Base-by-base conservation (phyloP, 306 rosid species). In the Carpinus fangiana region DNA sequence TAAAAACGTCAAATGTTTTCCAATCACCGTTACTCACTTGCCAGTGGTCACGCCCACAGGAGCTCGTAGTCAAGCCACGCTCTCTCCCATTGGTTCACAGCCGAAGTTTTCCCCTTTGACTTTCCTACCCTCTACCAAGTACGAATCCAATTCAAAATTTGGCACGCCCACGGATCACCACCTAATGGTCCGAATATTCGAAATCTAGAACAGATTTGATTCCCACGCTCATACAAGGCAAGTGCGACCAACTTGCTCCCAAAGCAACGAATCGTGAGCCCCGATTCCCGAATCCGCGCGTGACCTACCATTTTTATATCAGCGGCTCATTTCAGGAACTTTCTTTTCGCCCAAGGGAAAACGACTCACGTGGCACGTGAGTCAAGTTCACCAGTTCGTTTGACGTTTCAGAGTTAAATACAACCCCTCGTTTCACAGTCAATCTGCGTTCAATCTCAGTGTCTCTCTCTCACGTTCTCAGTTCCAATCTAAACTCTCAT, bases 321-420 rank as follows among this genome's bases (percentile, higher is more conserved):
- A 79, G 82, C 81, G 83, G 87, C 80, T 53, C 17, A 66, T 7
- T 7, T 47, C 73, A 46, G 54, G 79, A 57, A 45, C 68, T 81
- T 73, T 86, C 86, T 76, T 85, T 75, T 83, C 36, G 11, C 36
- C 70, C 90, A 73, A 86, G 88, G 28, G 77, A 82, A 68, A 20
- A 2, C 46, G 7, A 41, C 45, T 7, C 6, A 38, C 43, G 43
- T 38, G 45, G 41, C 80, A 82, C 84, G 86, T 73, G 84, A 46
- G 87, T 47, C 12, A 0, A 36, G 52, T 67, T 14, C 65, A 60
- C 81, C 48, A 46, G 0, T 26, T 5, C 26, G 67, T 5, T 81
- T 80, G 21, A 2, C 26, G 67, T 5, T 81, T 80, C 28, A 1
- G 59, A n/a, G 43, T 80, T 83, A 83, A 83, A 80, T 80, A 57